phyloP scores from a whole-genome alignment of 2,329 filamentous ascomycete species.

The Cytospora piceicola region DNA sequence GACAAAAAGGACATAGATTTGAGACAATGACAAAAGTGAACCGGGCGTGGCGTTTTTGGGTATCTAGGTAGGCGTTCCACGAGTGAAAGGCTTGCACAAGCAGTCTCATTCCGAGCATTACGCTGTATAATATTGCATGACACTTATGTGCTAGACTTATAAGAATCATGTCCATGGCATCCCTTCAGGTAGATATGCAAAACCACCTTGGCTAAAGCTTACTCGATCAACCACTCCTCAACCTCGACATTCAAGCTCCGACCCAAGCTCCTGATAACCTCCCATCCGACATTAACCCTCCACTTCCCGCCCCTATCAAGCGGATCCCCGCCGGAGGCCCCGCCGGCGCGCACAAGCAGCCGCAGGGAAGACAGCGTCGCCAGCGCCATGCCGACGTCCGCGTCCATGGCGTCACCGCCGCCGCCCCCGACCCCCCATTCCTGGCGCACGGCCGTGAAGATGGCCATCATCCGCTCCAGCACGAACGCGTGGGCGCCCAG shows the following conservation, averaged over 20 bases:
- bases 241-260: constrained; percentile 77
- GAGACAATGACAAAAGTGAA: constrained; percentile 9
- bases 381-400: constrained; percentile 66
- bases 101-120: neutral
- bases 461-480: constrained; percentile 77
- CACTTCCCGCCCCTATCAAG: constrained; percentile 74
- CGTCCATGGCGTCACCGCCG: constrained; percentile 42
- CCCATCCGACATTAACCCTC: constrained; percentile 80
- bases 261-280: constrained; percentile 71
- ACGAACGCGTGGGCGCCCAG: constrained; percentile 78
- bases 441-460: constrained; percentile 68
- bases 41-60: constrained; percentile 18
- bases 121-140: neutral
- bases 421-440: constrained; percentile 52
- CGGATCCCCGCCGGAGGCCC: constrained; percentile 54
- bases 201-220: constrained; percentile 25
- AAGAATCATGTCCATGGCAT: neutral
- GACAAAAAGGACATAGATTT: constrained; percentile 10
- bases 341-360: constrained; percentile 68
- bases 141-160: neutral
- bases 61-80: constrained; percentile 5
- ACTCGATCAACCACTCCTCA: constrained; percentile 76
- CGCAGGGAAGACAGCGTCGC: constrained; percentile 74
- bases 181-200: neutral
- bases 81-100: constrained; percentile 8